Evolutionary conservation across 495 filamentous ascomycete species (phyloP).

Genomic region (Letharia columbiana): DNA sequence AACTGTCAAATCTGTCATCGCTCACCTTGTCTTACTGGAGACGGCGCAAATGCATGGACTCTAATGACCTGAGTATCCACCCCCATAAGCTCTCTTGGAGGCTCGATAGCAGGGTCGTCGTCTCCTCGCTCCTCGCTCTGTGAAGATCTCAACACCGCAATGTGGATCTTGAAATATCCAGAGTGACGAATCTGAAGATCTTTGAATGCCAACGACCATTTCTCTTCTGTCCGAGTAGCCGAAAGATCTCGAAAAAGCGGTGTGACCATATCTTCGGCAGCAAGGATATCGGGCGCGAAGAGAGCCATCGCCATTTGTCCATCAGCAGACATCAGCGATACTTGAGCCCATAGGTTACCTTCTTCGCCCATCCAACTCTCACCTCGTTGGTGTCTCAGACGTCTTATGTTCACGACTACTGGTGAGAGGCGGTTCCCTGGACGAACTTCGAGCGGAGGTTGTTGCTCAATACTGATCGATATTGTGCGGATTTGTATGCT

Average conservation of each 20-base stretch:
- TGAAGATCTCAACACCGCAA: conserved; percentile 15
- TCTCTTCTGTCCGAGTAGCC: background rate
- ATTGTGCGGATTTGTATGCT: background rate
- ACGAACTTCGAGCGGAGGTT: conserved; percentile 13
- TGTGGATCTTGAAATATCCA: conserved; percentile 13
- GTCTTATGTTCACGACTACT: conserved; percentile 5
- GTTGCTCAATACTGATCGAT: conserved; percentile 13
- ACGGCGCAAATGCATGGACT: conserved; percentile 11
- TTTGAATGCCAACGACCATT: conserved; percentile 9
- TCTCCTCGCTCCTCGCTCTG: conserved; percentile 9
- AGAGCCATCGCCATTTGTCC: conserved; percentile 15
- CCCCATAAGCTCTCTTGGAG: conserved; percentile 13
- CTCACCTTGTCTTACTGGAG: background rate
- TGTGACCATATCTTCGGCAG: conserved; percentile 4
- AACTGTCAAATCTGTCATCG: background rate
- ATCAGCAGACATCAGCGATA: conserved; percentile 11
- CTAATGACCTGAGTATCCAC: conserved; percentile 7
- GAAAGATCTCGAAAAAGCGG: conserved; percentile 2
- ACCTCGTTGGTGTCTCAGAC: background rate
- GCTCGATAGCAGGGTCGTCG: conserved; percentile 4
- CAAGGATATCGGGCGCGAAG: conserved; percentile 8
- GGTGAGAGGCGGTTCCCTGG: conserved; percentile 6
- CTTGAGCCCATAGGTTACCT: conserved; percentile 13
- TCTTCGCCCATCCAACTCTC: conserved; percentile 4
- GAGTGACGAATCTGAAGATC: conserved; percentile 9